These are phyloP conservation scores for Microcyclospora pomicola DNA, from an alignment of 2,329 filamentous ascomycete genomes.

Conservation along the genomic window DNA sequence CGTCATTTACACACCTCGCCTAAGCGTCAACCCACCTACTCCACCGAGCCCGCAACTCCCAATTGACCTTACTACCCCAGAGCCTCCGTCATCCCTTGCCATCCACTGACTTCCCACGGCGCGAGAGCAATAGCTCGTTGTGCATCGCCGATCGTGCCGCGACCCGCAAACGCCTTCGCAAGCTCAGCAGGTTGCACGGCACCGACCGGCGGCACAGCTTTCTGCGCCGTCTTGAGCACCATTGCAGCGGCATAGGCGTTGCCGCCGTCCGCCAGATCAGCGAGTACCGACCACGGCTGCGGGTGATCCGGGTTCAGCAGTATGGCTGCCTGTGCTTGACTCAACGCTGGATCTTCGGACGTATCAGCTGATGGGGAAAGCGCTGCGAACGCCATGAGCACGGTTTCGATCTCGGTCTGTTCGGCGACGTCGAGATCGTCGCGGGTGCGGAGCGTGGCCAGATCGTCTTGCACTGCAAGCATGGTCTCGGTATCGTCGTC, in stretches of 20 bases:
- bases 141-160: constrained; percentile 56
- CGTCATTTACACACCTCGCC: too few species aligned
- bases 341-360: constrained; percentile 35
- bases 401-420: constrained; percentile 54
- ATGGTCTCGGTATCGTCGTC: constrained; percentile 67
- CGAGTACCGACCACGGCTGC: constrained; percentile 67
- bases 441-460: constrained; percentile 57
- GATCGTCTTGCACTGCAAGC: constrained; percentile 65
- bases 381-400: constrained; percentile 61
- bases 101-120: constrained; percentile 47
- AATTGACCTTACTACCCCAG: not conserved
- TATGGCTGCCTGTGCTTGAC: constrained; percentile 60
- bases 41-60: too few species aligned
- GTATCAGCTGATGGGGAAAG: constrained; percentile 31
- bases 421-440: constrained; percentile 50
- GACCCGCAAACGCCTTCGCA: constrained; percentile 59
- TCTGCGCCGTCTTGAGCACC: constrained; percentile 64
- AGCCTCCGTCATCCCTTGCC: constrained; percentile 6
- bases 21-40: too few species aligned
- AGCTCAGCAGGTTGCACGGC: constrained; percentile 55
- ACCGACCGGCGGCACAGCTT: constrained; percentile 60
- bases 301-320: constrained; percentile 70
- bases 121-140: constrained; percentile 66
- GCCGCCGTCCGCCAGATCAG: constrained; percentile 38
- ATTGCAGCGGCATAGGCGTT: constrained; percentile 52